Base-by-base conservation (phyloP, 768 basidiomycete genomes). In the Pseudohyphozyma bogoriensis region DNA sequence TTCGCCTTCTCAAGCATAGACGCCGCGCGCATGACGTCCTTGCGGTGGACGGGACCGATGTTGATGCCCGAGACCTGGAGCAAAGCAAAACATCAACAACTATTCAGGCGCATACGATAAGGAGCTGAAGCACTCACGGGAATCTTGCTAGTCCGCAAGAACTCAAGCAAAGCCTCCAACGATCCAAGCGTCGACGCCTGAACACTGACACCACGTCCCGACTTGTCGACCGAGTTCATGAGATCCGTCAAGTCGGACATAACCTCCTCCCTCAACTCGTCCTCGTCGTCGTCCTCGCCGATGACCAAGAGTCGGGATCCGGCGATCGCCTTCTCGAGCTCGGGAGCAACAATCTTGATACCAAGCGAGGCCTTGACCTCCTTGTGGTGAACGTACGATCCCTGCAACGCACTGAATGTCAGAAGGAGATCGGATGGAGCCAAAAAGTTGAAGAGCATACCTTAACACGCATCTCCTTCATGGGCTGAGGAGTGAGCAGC, bases 151-250 rank as follows among this genome's bases (percentile, higher is more conserved):
- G 77, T 77, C 75, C 87, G 87, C 72, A 99, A 78, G 84, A 97
- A 97, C 68, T 96, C 93, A 51, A 99, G 79, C 57, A 99, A 77
- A 2, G 95, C 95, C 74, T 99, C 95, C 40, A 99, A 80, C 16
- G 95, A 95, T 60, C 95, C 95, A 42, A 99, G 82, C 7, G 95
- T 99, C 55, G 88, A 91, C 7, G 95, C 89, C 73, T 97, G 95
- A 15, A 99, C 95, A 69, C 88, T 95, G 60, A 99, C 93, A 65
- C 95, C 95, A 33, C 85, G 83, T n/a, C 91, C 93, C 7, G 86
- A 86, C 74, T 90, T 92, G 77, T 93, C 90, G 71, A 96, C 86
- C 67, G 83, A 91, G 68, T 87, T 85, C 58, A 89, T 78, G 46
- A 99, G 77, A 10, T 85, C 82, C 16, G 89, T 89, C 36, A 99